These are phyloP conservation scores for Gyromitra esculenta DNA, from an alignment of 2,329 filamentous ascomycete genomes.

Conservation along the genomic window DNA sequence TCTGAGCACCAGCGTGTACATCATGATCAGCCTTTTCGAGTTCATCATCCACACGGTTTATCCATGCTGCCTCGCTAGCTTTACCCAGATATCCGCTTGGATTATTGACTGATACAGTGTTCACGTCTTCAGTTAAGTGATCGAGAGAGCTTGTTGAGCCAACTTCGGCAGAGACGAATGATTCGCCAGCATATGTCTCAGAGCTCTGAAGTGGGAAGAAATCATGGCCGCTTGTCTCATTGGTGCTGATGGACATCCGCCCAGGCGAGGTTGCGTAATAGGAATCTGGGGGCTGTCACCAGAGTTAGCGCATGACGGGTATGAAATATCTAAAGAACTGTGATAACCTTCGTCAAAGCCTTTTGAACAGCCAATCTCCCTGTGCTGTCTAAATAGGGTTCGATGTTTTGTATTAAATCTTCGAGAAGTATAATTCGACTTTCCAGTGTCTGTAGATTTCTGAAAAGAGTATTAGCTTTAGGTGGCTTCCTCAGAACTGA, in stretches of 20 bases:
- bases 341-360: constrained; percentile 24
- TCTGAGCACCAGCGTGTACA: neutral
- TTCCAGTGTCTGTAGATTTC: constrained; percentile 52
- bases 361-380: constrained; percentile 40
- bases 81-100: constrained; percentile 48
- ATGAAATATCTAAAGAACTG: too few relatives aligned
- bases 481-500: constrained; percentile 20
- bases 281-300: constrained; percentile 16
- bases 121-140: constrained; percentile 28
- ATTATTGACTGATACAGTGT: constrained; percentile 37
- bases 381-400: constrained; percentile 39
- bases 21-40: constrained; percentile 19
- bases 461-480: constrained; percentile 26
- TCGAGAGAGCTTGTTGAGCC: constrained; percentile 26
- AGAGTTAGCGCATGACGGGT: neutral
- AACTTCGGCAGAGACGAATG: constrained; percentile 12
- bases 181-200: constrained; percentile 21
- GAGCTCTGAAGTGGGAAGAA: neutral
- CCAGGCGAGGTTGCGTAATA: neutral
- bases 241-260: constrained; percentile 16
- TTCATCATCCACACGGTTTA: constrained; percentile 13
- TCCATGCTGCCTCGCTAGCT: constrained; percentile 51
- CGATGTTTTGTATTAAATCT: constrained; percentile 31
- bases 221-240: constrained; percentile 1
- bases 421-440: constrained; percentile 35